Conservation (phyloP, 2,329 filamentous ascomycete species). For the Fusarium annulatum region DNA sequence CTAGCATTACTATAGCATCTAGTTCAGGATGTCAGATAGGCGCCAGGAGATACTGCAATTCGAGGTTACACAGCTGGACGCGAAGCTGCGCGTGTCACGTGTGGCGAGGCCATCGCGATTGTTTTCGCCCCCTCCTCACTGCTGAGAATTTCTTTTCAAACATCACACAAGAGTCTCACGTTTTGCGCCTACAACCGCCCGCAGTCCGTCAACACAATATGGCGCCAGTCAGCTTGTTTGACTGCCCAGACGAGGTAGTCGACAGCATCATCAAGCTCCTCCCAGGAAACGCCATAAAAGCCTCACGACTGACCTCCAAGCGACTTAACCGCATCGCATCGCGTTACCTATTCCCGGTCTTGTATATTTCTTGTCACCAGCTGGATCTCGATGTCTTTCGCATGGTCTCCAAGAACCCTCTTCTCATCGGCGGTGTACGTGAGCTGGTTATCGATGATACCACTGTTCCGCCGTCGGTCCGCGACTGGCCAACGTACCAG, state of each 20-base stretch:
- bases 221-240: not conserved
- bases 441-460: slow-evolving; percentile 30
- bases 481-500: not conserved
- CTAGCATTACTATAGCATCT: too few species aligned
- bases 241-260: not conserved
- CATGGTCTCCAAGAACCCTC: not conserved
- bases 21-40: too few species aligned
- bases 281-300: not conserved
- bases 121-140: too few species aligned
- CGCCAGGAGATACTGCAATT: too few species aligned
- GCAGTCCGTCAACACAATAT: too few species aligned
- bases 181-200: too few species aligned
- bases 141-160: too few species aligned
- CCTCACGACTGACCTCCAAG: not conserved
- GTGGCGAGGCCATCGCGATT: too few species aligned
- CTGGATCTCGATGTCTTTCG: slow-evolving; percentile 18
- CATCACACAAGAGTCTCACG: too few species aligned
- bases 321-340: not conserved
- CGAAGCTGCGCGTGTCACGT: too few species aligned
- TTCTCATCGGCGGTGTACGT: not conserved
- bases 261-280: not conserved
- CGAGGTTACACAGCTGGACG: too few species aligned
- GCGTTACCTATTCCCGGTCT: not conserved
- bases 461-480: not conserved
- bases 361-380: slow-evolving; percentile 21